Evolutionary conservation across 768 basidiomycete genomes (phyloP).

Genomic region (Boletus tomentosulus): DNA sequence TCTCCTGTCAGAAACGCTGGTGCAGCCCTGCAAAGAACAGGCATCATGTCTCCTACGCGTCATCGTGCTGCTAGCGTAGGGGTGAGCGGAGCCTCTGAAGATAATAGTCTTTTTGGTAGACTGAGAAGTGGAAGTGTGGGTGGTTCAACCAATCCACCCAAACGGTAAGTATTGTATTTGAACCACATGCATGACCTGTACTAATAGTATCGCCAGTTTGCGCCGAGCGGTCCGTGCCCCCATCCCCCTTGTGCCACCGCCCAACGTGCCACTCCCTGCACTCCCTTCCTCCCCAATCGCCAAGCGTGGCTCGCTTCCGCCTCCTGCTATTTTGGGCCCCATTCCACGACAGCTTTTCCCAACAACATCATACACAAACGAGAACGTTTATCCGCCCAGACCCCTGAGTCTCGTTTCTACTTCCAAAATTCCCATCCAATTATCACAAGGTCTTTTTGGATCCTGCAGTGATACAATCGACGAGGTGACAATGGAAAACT

Average conservation of each 20-base stretch:
- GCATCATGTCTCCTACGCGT: constrained; percentile 36
- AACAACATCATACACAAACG: background rate
- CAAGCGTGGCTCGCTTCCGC: constrained; percentile 14
- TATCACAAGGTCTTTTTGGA: constrained; percentile 4
- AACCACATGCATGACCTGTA: background rate
- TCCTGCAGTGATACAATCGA: constrained; percentile 6
- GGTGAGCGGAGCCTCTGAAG: constrained; percentile 32
- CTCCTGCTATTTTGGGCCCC: constrained; percentile 17
- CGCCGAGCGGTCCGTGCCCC: constrained; percentile 37
- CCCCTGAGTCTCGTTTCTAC: constrained; percentile 9
- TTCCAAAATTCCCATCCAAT: constrained; percentile 9
- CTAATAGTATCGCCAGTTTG: constrained; percentile 27
- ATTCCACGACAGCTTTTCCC: constrained; percentile 19
- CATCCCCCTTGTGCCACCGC: constrained; percentile 25
- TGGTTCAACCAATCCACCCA: constrained; percentile 28
- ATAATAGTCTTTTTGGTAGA: constrained; percentile 45
- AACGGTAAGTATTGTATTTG: constrained; percentile 33
- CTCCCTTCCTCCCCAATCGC: constrained; percentile 22
- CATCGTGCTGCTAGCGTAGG: constrained; percentile 45
- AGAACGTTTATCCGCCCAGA: background rate
- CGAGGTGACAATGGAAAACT: constrained; percentile 23
- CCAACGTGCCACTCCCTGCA: constrained; percentile 28
- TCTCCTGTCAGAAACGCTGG: constrained; percentile 50
- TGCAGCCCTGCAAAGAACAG: constrained; percentile 47
- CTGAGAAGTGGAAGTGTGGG: constrained; percentile 52